Percentiles rank a stretch among this genome's conserved stretches.
Conservation (phyloP, 2,329 filamentous ascomycete species). For the Fusarium liriodendri region DNA sequence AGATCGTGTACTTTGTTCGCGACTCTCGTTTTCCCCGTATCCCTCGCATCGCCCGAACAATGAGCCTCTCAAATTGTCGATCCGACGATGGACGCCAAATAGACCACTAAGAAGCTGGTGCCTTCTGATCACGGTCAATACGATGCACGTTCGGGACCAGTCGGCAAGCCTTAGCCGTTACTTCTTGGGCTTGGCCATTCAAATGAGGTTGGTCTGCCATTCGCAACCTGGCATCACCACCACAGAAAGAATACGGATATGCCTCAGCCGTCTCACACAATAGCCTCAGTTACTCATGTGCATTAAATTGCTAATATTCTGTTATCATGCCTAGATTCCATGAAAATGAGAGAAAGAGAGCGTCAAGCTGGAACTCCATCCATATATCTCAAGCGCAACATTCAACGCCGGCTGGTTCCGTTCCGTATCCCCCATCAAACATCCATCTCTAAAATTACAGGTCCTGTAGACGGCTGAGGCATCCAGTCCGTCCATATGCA, state of each 20-base stretch:
- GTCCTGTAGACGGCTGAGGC: background rate
- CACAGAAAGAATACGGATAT: background rate
- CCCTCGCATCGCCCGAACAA: conserved; percentile 12
- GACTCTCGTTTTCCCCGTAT: conserved; percentile 35
- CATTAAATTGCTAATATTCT: background rate
- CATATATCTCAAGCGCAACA: conserved; percentile 20
- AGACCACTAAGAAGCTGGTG: background rate
- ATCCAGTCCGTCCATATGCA: background rate
- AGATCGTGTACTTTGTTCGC: conserved; percentile 1
- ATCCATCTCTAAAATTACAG: conserved; percentile 15
- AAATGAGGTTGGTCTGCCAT: background rate
- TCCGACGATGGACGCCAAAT: background rate
- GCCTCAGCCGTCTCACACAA: background rate
- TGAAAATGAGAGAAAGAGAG: conserved; percentile 9
- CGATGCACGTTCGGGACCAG: background rate
- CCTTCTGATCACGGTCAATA: background rate
- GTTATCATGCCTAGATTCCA: conserved; percentile 3
- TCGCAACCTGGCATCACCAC: background rate
- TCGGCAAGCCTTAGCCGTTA: background rate
- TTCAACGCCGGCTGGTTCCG: conserved; percentile 25
- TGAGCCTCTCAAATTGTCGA: background rate
- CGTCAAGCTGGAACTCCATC: conserved; percentile 20
- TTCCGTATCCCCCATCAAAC: conserved; percentile 22
- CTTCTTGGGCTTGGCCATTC: background rate
- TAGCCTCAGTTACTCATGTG: background rate